phyloP scores from a whole-genome alignment of 2,329 filamentous ascomycete species.

The Acrodontium crateriforme region DNA sequence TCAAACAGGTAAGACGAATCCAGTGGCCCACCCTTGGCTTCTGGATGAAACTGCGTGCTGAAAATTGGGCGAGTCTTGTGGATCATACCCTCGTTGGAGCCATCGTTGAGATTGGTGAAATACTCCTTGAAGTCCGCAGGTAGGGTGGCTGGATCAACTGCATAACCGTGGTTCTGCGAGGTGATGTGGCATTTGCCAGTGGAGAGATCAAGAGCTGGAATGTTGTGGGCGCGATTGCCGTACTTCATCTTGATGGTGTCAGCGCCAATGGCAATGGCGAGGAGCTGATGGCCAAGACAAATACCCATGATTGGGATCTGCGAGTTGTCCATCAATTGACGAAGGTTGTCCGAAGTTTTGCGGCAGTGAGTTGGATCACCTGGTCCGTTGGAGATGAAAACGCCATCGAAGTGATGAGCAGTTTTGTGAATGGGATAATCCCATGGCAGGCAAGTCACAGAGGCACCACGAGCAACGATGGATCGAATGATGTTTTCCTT shows the following conservation, averaged over 20 bases:
- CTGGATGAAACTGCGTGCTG: conserved; percentile 96
- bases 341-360: conserved; percentile 83
- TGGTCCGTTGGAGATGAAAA: conserved; percentile 98
- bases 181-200: conserved; percentile 98
- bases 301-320: conserved; percentile 94
- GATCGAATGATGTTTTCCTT: conserved; percentile 99
- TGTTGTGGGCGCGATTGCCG: conserved; percentile 97
- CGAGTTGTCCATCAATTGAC: conserved; percentile 79
- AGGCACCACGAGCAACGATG: conserved; percentile 79
- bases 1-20: conserved; percentile 95
- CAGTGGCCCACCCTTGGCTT: conserved; percentile 92
- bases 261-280: conserved; percentile 78
- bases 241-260: conserved; percentile 97
- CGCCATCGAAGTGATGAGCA: conserved; percentile 90
- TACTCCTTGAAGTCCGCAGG: conserved; percentile 88
- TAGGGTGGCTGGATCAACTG: conserved; percentile 73
- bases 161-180: conserved; percentile 96
- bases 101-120: conserved; percentile 96
- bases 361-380: conserved; percentile 97
- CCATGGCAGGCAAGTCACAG: conserved; percentile 88
- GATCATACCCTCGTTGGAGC: conserved; percentile 94
- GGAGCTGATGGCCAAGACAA: conserved; percentile 90
- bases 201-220: conserved; percentile 83
- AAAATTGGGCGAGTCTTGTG: conserved; percentile 95
- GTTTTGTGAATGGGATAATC: conserved; percentile 98